A percentile compares a stretch with the other conserved stretches of the same genome.
Conservation (phyloP, 2,329 filamentous ascomycete genomes). For the Paracoccidioides lutzii region DNA sequence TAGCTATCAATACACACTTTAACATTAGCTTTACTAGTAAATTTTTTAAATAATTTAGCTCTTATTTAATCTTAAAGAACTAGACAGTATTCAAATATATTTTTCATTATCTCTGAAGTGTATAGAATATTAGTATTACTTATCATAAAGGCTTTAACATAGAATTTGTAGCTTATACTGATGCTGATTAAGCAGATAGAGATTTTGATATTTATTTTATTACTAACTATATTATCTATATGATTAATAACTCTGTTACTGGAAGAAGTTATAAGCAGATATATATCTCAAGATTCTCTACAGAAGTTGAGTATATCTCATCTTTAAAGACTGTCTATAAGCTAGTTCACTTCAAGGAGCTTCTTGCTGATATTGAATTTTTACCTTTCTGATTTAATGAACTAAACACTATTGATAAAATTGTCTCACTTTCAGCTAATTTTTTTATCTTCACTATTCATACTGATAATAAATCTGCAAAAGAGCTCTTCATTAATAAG, state of each 20-base stretch:
- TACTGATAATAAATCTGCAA: neutral
- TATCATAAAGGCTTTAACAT: neutral
- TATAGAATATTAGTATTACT: neutral
- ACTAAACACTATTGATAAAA: neutral
- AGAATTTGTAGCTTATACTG: neutral
- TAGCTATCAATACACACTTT: neutral
- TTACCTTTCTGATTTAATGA: neutral
- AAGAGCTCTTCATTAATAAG: neutral
- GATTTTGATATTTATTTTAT: neutral
- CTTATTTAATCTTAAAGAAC: neutral
- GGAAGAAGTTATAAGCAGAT: neutral
- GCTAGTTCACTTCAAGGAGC: neutral
- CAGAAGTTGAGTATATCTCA: neutral
- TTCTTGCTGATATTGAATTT: neutral
- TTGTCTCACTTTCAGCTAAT: neutral
- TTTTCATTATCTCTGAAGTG: neutral
- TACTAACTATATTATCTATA: neutral
- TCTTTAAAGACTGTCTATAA: neutral
- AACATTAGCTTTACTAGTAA: neutral
- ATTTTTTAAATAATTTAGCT: neutral
- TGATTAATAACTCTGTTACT: neutral
- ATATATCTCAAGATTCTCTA: neutral
- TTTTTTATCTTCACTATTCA: neutral
- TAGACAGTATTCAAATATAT: neutral
- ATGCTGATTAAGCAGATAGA: neutral